Evolutionary conservation across 2,329 filamentous ascomycete genomes (phyloP).

Genomic region (Phyllosticta paracitricarpa): DNA sequence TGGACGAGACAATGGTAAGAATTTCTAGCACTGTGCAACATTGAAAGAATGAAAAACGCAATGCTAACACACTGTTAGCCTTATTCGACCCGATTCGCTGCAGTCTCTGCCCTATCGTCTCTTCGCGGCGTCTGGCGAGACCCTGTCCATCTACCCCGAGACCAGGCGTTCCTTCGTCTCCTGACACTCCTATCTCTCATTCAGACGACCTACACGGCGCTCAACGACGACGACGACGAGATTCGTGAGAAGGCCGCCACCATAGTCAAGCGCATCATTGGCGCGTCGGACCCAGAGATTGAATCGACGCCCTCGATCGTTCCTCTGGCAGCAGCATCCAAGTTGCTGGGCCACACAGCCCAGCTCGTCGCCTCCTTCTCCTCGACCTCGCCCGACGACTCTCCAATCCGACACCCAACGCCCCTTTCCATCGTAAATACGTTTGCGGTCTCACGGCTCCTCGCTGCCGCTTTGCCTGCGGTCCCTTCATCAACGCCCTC

Average conservation of each 20-base stretch:
- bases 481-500: conserved; percentile 20
- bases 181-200: conserved; percentile 17
- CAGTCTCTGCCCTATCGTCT: conserved; percentile 45
- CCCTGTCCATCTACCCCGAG: neutral
- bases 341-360: neutral
- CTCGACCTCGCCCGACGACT: neutral
- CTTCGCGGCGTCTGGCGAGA: conserved; percentile 19
- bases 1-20: conserved; percentile 22
- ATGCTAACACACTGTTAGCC: conserved; percentile 31
- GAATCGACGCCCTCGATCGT: conserved; percentile 7
- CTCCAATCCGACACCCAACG: neutral
- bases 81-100: conserved; percentile 56
- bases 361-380: neutral
- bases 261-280: conserved; percentile 40
- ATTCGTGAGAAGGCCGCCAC: conserved; percentile 57
- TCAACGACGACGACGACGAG: conserved; percentile 90
- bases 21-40: neutral
- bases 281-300: neutral
- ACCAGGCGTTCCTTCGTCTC: neutral
- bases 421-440: neutral
- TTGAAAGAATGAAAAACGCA: neutral
- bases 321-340: neutral
- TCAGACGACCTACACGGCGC: conserved; percentile 60
- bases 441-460: neutral
- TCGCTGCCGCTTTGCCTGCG: neutral